A percentile compares a stretch with the other conserved stretches of the same genome.
Conservation (phyloP, 176 grass and related monocot genomes). For the Oryza meyeriana region DNA sequence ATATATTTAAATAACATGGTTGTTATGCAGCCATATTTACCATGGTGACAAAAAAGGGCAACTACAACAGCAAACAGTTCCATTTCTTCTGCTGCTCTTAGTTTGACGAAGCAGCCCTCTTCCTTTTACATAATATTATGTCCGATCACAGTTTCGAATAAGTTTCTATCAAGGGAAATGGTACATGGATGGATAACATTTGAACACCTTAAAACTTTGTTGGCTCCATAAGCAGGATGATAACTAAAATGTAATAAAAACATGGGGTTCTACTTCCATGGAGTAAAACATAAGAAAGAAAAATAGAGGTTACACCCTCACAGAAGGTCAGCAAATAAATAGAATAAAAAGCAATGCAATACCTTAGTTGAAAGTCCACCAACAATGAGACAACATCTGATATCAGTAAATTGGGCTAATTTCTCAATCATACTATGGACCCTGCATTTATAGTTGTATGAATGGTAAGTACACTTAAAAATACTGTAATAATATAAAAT, state of each 20-base stretch:
- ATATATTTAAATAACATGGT: background rate
- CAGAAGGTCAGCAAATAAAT: background rate
- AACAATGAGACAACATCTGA: conserved; percentile 93
- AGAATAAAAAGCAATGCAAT: conserved; percentile 22
- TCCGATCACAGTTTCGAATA: background rate
- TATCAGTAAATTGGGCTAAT: conserved; percentile 91
- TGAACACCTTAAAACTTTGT: conserved; percentile 1
- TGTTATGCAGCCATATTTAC: background rate
- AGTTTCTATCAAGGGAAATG: background rate
- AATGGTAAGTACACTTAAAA: background rate
- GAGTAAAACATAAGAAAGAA: background rate
- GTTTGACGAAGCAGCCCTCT: background rate
- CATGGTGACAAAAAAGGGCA: background rate
- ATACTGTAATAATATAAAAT: background rate
- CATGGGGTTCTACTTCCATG: background rate
- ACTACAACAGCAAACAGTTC: background rate
- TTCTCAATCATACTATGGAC: conserved; percentile 97
- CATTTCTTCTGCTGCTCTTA: background rate
- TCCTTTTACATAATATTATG: background rate
- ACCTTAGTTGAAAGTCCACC: conserved; percentile 94
- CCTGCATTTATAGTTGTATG: conserved; percentile 41
- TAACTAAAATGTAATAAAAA: conserved; percentile 9
- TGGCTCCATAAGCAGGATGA: background rate
- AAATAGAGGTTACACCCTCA: background rate
- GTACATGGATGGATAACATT: background rate